Evolutionary conservation across 2,329 filamentous ascomycete species (phyloP), one percentile per base, ranked within the genome.

Genomic region (Colletotrichum tofieldiae): DNA sequence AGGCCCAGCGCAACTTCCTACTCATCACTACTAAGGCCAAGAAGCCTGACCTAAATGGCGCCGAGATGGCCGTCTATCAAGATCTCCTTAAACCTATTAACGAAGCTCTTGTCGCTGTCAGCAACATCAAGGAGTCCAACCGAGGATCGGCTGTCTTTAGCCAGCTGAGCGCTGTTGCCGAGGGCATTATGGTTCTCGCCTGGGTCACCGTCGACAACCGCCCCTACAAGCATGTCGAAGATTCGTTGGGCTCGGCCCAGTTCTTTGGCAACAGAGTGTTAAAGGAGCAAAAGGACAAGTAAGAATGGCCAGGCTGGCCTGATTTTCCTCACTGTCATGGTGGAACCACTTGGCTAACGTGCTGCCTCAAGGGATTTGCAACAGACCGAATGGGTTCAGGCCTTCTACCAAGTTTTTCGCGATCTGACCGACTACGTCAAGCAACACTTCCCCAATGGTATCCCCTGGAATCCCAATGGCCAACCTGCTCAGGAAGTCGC

Each of bases 221-320:
- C 80, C 96, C 96, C 2, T 92, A 90, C 75, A 95, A 96, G 79
- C 94, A 95, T 78, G 93, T 98, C 58, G 92, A 92, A 58, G 95
- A 98, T 76, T 92, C 92, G 71, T 87, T 97, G 26, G 92, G 92
- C 39, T 93, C 94, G 62, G 94, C 95, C 51, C 93, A 98, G 81
- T 97, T 97, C 85, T 98, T 94, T 78, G 96, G 96, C 43, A 98
- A 99, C 85, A 91, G 95, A 77, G 94, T 99, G 47, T 85, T 98
- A 76, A 97, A 95, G 84, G 93, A 97, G 77, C 92, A 93, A 82
- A 98, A 97, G 84, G 95, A 90, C 64, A 90, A 88, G 86, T 86
- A 77, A 45, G 81, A 66, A 39, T 12, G 26, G 20, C 70, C 41
- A 5, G 23, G 11, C 11, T 12, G 16, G 49, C 29, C 5, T 23